Evolutionary conservation across 345 rosid genomes (phyloP), one percentile per base, ranked within the genome.

Genomic region (Salix viminalis): DNA sequence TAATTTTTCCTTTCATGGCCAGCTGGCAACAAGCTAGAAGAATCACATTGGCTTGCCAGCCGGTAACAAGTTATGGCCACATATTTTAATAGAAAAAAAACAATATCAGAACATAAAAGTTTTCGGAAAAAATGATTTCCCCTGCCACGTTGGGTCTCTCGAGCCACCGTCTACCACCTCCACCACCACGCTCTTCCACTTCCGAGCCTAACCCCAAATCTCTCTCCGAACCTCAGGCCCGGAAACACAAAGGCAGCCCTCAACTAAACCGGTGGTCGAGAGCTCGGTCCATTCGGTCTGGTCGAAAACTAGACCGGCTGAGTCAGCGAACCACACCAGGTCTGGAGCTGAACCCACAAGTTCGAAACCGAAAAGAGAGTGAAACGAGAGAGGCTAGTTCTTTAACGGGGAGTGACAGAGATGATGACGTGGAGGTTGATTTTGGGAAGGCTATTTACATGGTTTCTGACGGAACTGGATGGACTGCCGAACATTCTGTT

Each of bases 381-480:
- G 32, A 19, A 58, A 24, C 5, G 1, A 11, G 19, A 5, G 65
- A 60, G 65, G n/a, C 10, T 48, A 44, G 13, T 1, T 36, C 65
- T 46, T 65, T 39, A 24, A 32, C 66, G 14, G 34, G 30, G 32
- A 39, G 76, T 67, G 76, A 65, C 64, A 68, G 80, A 73, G 90
- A 79, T 13, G 77, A 67, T 71, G 87, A 82, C 30, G 76, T 65
- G 72, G 88, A 81, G 61, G 16, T 26, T 60, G 58, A 71, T 50
- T 72, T 66, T 41, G 94, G 82, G 50, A 91, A 94, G 85, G 85
- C 94, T 23, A 91, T 92, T 76, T 92, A 89, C 69, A 89, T 94
- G 90, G 89, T 91, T 1, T 92, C 98, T 50, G 98, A 94, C 85
- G 98, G 97, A 76, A 94, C 97, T 54, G 97, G 97, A 23, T 94